These are phyloP conservation scores for Limnomonas spitsbergensis DNA, from an alignment of 139 green algal genomes.

Conservation along the genomic window DNA sequence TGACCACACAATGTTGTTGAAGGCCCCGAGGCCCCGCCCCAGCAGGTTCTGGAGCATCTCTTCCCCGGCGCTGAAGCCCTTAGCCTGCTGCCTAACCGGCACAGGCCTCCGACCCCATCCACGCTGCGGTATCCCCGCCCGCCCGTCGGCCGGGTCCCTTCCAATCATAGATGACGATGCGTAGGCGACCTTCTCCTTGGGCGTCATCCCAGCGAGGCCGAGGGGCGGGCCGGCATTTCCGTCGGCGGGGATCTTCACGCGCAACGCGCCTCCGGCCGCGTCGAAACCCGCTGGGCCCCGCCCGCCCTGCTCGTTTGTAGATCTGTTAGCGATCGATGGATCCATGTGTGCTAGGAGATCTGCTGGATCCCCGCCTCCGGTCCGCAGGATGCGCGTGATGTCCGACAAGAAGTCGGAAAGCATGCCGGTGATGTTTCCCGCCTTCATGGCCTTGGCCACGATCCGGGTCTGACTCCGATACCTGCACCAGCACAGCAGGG, in stretches of 20 bases:
- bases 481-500: too few relatives aligned
- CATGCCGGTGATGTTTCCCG: neutral
- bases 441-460: neutral
- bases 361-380: neutral
- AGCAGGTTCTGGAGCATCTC: neutral
- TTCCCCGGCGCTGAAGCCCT: too few relatives aligned
- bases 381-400: neutral
- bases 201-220: neutral
- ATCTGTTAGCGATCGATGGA: too few relatives aligned
- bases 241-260: too few relatives aligned
- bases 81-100: neutral
- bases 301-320: too few relatives aligned
- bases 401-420: neutral
- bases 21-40: neutral
- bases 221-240: too few relatives aligned
- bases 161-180: neutral
- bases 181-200: neutral
- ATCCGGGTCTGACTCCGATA: neutral
- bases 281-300: too few relatives aligned
- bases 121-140: neutral
- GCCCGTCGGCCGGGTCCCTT: neutral
- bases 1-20: neutral
- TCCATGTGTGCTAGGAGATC: neutral
- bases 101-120: neutral
- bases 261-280: too few relatives aligned